These are phyloP conservation scores for Dictyostelium intermedium DNA, from an alignment of 78 protist genomes.

Conservation along the genomic window DNA sequence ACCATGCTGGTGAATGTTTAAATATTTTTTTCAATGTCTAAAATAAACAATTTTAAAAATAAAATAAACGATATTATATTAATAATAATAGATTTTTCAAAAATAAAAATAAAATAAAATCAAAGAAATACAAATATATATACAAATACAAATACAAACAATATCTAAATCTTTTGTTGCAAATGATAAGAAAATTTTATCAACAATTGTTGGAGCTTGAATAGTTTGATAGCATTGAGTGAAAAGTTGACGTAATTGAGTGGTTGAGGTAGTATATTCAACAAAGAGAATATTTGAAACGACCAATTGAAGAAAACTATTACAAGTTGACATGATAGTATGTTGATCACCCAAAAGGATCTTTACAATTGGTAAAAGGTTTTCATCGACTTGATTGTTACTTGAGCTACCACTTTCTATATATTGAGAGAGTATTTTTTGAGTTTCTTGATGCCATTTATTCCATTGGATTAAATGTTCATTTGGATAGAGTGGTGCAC, in stretches of 20 bases:
- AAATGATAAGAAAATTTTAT: conserved; percentile 41
- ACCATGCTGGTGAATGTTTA: conserved; percentile 45
- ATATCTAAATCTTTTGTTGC: conserved; percentile 27
- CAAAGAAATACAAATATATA: too few species aligned
- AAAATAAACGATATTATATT: background rate
- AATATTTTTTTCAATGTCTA: background rate
- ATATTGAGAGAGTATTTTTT: background rate
- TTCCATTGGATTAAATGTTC: conserved; percentile 47
- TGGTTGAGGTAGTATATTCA: conserved; percentile 17
- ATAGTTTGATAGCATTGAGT: conserved; percentile 1
- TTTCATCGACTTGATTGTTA: background rate
- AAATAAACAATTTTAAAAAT: background rate
- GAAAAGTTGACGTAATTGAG: conserved; percentile 38
- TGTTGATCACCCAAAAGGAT: conserved; percentile 17
- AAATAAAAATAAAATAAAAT: too few species aligned
- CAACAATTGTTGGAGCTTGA: background rate
- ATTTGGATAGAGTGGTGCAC: background rate
- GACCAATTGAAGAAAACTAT: conserved; percentile 21
- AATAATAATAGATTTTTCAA: background rate
- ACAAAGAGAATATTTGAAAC: conserved; percentile 37
- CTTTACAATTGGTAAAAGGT: background rate
- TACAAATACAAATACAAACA: conserved; percentile 9
- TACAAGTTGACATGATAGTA: background rate
- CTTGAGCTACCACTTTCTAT: background rate
- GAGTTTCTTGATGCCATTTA: conserved; percentile 32